Conservation (phyloP, 495 filamentous ascomycete species). For the Daldinia bambusicola region DNA sequence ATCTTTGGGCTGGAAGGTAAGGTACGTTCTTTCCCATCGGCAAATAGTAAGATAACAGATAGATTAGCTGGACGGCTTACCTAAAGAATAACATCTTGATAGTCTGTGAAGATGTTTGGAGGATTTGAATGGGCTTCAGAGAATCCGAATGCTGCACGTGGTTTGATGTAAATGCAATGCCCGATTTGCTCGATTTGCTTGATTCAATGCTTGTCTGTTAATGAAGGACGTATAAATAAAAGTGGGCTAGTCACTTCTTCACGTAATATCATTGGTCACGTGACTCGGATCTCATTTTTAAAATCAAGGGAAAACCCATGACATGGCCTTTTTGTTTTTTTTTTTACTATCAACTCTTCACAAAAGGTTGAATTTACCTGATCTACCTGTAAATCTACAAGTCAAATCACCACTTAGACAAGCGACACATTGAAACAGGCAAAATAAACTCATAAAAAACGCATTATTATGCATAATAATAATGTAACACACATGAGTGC, state of each 20-base stretch:
- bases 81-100: constrained; percentile 69
- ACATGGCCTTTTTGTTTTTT: background rate
- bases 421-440: background rate
- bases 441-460: background rate
- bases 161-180: constrained; percentile 19
- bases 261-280: background rate
- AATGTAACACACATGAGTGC: constrained; percentile 14
- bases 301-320: background rate
- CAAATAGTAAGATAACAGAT: background rate
- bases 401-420: constrained; percentile 3
- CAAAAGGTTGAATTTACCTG: background rate
- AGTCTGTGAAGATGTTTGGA: background rate
- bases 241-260: background rate
- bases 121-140: background rate
- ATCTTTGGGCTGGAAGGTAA: background rate
- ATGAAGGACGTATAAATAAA: background rate
- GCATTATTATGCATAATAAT: constrained; percentile 7
- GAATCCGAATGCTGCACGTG: constrained; percentile 20
- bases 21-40: background rate
- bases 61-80: constrained; percentile 44
- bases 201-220: background rate
- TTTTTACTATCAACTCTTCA: background rate
- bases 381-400: background rate
- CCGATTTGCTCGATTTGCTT: constrained; percentile 19
- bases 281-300: background rate